Percentiles rank a stretch among this genome's conserved stretches.
These are phyloP conservation scores for Gnomoniopsis sp. DNA, from an alignment of 2,329 filamentous ascomycete genomes.

Conservation along the genomic window DNA sequence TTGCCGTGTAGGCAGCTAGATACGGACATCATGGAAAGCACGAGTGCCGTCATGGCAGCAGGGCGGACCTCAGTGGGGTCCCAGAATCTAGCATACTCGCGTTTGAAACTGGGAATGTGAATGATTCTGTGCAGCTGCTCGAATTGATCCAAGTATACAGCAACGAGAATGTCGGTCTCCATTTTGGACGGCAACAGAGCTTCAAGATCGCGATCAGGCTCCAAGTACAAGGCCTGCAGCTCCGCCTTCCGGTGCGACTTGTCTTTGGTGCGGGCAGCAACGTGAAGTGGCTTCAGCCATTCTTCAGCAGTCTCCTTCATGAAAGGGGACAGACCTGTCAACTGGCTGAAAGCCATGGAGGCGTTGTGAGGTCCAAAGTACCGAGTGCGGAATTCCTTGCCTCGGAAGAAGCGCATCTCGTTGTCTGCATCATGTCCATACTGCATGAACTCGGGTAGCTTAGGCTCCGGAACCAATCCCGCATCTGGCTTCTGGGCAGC, in stretches of 20 bases:
- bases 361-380: constrained; percentile 60
- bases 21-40: constrained; percentile 60
- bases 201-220: constrained; percentile 48
- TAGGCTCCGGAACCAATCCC: constrained; percentile 17
- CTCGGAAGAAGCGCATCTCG: constrained; percentile 55
- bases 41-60: constrained; percentile 53
- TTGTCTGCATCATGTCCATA: constrained; percentile 33
- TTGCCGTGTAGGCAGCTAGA: constrained; percentile 55
- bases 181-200: constrained; percentile 44
- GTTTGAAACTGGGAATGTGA: constrained; percentile 55
- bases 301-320: constrained; percentile 62
- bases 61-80: constrained; percentile 39
- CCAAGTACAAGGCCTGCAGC: constrained; percentile 45
- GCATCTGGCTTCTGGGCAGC: constrained; percentile 19
- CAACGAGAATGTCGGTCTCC: constrained; percentile 46
- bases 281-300: constrained; percentile 56
- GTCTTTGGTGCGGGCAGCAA: constrained; percentile 51
- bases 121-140: constrained; percentile 56
- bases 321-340: constrained; percentile 55
- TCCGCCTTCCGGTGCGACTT: constrained; percentile 50
- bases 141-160: constrained; percentile 52
- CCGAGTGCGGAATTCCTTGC: constrained; percentile 57
- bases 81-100: constrained; percentile 56
- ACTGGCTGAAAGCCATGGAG: constrained; percentile 54
- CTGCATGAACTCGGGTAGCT: constrained; percentile 30